Evolutionary conservation across 2,329 filamentous ascomycete genomes (phyloP), one percentile per base, ranked within the genome.

Genomic region (Dendrostoma leiphaemia): DNA sequence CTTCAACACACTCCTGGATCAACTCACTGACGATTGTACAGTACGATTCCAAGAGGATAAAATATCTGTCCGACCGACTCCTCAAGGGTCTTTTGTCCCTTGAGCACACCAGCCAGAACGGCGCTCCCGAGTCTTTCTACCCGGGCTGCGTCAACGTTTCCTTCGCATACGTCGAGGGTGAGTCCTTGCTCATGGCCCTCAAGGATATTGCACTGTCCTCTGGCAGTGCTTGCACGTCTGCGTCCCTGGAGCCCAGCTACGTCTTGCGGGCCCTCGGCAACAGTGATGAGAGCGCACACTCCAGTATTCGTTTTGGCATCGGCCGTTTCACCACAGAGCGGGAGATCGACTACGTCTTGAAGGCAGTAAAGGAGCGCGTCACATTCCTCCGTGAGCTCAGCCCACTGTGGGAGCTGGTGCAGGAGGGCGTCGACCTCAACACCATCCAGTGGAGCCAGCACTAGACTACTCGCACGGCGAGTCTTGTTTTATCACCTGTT

Each of bases 381-480:
- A 88, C 85, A 15, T 97, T 97, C 79, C 77, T 99, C 65, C 85
- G 94, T 64, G 94, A 99, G 75, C 78, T 99, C 62, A 97, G 92
- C 69, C 94, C 94, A 35, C 76, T 99, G 54, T 99, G 94, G 94
- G 94, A 99, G 74, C 75, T 99, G 61, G 94, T 99, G 12, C 94
- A 99, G 74, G 94, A 99, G 71, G 94, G 94, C 15, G 84, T 99
- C 60, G 94, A 96, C 68, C 76, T 99, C 62, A 90, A 95, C 73
- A 96, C 91, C 40, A 99, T 99, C 65, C 88, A 99, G 74, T 99
- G 94, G 94, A 96, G 89, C 69, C 92, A 97, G 77, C 94, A 99
- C 73, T 97, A 78, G 82, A 55, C 15, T 23, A 6, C 10, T 6
- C 23, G 15, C 13, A 41, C 10, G 23, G 23, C 15, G 2, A 21